phyloP scores from a whole-genome alignment of 768 basidiomycete species.

The Agrocybe chaxingu region DNA sequence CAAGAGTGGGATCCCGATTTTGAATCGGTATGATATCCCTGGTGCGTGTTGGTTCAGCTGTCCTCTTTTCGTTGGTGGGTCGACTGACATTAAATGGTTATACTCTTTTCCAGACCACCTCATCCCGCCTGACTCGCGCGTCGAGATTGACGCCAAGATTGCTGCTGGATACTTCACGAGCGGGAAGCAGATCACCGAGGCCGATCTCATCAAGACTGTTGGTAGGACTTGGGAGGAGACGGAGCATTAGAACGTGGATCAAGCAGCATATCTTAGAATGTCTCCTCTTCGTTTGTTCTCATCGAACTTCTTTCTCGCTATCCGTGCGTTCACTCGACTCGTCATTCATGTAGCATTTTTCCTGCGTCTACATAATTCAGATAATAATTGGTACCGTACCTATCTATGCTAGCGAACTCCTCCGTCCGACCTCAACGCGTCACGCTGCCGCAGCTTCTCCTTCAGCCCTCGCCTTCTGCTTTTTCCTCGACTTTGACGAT shows the following conservation, averaged over 20 bases:
- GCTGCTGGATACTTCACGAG: conserved; percentile 90
- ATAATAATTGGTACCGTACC: too few relatives aligned
- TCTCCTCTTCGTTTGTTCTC: too few relatives aligned
- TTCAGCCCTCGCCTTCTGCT: not conserved
- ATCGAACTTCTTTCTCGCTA: too few relatives aligned
- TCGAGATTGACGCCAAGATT: conserved; percentile 97
- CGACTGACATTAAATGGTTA: too few relatives aligned
- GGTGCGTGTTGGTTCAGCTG: conserved; percentile 34
- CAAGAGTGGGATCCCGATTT: conserved; percentile 79
- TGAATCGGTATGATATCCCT: conserved; percentile 83
- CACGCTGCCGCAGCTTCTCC: too few relatives aligned
- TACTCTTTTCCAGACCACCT: too few relatives aligned
- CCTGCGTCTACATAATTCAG: too few relatives aligned
- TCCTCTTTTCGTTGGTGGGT: not conserved
- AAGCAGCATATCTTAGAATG: not conserved
- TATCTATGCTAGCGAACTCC: too few relatives aligned
- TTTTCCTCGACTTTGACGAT: conserved; percentile 7
- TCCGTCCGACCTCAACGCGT: too few relatives aligned
- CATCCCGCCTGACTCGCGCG: conserved; percentile 84
- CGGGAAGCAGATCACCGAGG: conserved; percentile 72
- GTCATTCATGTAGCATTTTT: too few relatives aligned
- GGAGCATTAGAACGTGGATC: conserved; percentile 55
- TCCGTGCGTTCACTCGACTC: too few relatives aligned
- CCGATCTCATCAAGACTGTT: conserved; percentile 81
- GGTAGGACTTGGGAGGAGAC: conserved; percentile 90